These are phyloP conservation scores for Podila clonocystis DNA, from an alignment of 192 early-diverging fungal genomes.

Conservation along the genomic window DNA sequence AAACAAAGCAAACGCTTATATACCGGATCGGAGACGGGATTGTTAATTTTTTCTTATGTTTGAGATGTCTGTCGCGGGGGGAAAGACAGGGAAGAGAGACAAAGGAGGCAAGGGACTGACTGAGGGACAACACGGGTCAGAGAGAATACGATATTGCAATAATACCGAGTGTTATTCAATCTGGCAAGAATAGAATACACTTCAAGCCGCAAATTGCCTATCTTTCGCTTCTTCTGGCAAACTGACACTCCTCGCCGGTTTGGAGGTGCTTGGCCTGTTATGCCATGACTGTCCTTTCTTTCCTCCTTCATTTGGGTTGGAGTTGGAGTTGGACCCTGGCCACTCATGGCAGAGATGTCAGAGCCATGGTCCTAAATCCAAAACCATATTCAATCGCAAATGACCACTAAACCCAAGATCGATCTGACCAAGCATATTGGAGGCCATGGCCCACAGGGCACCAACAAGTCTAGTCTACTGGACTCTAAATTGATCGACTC, in stretches of 20 bases:
- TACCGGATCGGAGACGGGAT: constrained; percentile 1
- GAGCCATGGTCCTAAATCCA: no score
- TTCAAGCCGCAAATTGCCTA: not conserved
- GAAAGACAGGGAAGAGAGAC: not conserved
- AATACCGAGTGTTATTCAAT: not conserved
- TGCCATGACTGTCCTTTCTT: no score
- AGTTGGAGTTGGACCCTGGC: no score
- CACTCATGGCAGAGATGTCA: no score
- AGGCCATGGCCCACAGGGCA: no score
- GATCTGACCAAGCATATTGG: no score
- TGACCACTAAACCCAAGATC: no score
- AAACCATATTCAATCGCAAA: no score
- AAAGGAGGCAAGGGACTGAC: not conserved
- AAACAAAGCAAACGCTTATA: not conserved
- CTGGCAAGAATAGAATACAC: not conserved
- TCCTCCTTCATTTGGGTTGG: no score
- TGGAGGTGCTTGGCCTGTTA: not conserved
- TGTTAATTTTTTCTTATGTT: not conserved
- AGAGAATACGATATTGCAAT: not conserved
- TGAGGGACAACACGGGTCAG: constrained; percentile 2
- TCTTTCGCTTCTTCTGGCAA: not conserved
- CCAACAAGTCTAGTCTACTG: no score
- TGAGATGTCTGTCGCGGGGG: not conserved
- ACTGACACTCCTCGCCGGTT: not conserved
- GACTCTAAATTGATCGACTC: no score